A percentile compares a stretch with the other conserved stretches of the same genome.
These are phyloP conservation scores for Cafeteria roenbergensis DNA, from an alignment of 108 stramenopile genomes.

Conservation along the genomic window DNA sequence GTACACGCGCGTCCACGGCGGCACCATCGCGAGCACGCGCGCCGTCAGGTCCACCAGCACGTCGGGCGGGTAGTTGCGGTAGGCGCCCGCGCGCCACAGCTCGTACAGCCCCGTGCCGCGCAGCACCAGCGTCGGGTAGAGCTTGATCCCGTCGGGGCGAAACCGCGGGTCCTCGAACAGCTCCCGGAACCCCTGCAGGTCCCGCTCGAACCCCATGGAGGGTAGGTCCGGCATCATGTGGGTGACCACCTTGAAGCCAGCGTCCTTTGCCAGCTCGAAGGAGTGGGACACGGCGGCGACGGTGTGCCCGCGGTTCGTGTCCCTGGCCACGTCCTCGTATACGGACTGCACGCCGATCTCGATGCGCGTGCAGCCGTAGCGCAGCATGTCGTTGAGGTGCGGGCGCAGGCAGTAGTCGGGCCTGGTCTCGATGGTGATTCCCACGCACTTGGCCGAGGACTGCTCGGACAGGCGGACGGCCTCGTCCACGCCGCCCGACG, in stretches of 20 bases:
- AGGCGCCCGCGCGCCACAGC: slow-evolving; percentile 76
- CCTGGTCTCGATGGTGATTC: slow-evolving; percentile 87
- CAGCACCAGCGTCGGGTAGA: slow-evolving; percentile 87
- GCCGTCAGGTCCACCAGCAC: slow-evolving; percentile 80
- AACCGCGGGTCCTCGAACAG: slow-evolving; percentile 82
- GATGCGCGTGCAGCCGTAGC: slow-evolving; percentile 91
- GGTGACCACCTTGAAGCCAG: slow-evolving; percentile 86
- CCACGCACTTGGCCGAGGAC: slow-evolving; percentile 51
- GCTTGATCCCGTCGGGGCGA: slow-evolving; percentile 77
- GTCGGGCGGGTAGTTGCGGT: slow-evolving; percentile 77
- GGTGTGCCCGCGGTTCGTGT: slow-evolving; percentile 88
- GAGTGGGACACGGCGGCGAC: slow-evolving; percentile 73
- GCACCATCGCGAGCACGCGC: slow-evolving; percentile 67
- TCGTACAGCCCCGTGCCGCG: slow-evolving; percentile 88
- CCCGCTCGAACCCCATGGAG: slow-evolving; percentile 75
- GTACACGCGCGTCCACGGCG: slow-evolving; percentile 88
- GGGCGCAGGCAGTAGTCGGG: slow-evolving; percentile 88
- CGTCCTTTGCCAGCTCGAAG: slow-evolving; percentile 82
- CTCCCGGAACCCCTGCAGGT: slow-evolving; percentile 61
- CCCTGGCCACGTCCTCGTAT: slow-evolving; percentile 74
- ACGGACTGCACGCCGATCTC: slow-evolving; percentile 92
- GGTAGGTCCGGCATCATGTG: slow-evolving; percentile 97
- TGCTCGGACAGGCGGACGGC: slow-evolving; percentile 74
- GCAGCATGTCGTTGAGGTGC: slow-evolving; percentile 76
- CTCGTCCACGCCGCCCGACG: slow-evolving; percentile 61